Conservation (phyloP, 495 filamentous ascomycete species). For the Hypoxylon rickii region DNA sequence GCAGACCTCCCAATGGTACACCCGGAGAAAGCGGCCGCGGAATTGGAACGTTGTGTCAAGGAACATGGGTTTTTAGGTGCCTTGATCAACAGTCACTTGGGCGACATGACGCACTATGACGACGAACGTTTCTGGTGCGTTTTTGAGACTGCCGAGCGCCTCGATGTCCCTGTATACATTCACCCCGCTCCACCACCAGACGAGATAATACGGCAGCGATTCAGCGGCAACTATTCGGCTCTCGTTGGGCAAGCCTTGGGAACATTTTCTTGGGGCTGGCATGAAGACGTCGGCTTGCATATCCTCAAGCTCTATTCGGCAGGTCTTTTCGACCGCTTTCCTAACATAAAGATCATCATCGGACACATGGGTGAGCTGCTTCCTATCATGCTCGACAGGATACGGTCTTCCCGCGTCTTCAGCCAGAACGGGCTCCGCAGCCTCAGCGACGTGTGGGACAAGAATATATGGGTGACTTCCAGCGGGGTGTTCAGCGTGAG, state of each 20-base stretch:
- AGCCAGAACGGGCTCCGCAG: slow-evolving; percentile 51
- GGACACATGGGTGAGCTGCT: slow-evolving; percentile 70
- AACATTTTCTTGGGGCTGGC: slow-evolving; percentile 50
- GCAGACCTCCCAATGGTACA: slow-evolving; percentile 57
- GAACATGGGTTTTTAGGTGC: slow-evolving; percentile 60
- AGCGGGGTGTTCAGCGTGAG: slow-evolving; percentile 59
- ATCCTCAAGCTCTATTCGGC: slow-evolving; percentile 41
- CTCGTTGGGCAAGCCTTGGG: slow-evolving; percentile 40
- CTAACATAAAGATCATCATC: slow-evolving; percentile 64
- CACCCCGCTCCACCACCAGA: slow-evolving; percentile 55
- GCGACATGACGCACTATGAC: slow-evolving; percentile 55
- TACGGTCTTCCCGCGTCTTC: slow-evolving; percentile 51
- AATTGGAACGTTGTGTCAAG: slow-evolving; percentile 50
- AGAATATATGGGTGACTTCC: slow-evolving; percentile 69
- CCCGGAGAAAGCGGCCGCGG: slow-evolving; percentile 50
- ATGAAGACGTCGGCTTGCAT: slow-evolving; percentile 51
- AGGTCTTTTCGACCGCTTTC: slow-evolving; percentile 55
- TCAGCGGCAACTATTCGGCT: slow-evolving; percentile 51
- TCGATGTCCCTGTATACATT: slow-evolving; percentile 63
- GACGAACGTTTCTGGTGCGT: slow-evolving; percentile 41
- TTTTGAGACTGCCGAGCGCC: slow-evolving; percentile 53
- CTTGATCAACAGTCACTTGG: slow-evolving; percentile 57
- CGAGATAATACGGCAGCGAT: slow-evolving; percentile 35
- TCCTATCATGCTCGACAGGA: slow-evolving; percentile 66
- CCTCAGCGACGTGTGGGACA: slow-evolving; percentile 61